These are phyloP conservation scores for Venturiaceae sp. DNA, from an alignment of 2,329 filamentous ascomycete genomes.

Conservation along the genomic window DNA sequence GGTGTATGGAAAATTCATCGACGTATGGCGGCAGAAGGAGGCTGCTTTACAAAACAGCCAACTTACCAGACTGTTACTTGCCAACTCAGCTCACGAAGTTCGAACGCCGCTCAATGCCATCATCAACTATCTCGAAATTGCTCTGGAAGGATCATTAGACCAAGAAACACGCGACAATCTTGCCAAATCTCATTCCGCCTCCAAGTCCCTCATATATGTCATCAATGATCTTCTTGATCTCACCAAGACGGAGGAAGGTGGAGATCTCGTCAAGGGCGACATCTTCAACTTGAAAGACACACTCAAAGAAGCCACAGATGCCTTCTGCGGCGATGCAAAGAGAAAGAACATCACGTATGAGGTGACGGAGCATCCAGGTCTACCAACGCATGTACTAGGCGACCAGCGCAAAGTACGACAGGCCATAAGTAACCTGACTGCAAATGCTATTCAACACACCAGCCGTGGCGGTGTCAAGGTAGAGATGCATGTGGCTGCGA, in stretches of 20 bases:
- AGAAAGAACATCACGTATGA: constrained; percentile 67
- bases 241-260: constrained; percentile 79
- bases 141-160: constrained; percentile 70
- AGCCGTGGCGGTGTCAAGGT: constrained; percentile 56
- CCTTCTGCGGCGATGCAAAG: constrained; percentile 63
- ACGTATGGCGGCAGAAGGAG: constrained; percentile 89
- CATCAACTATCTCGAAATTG: constrained; percentile 90
- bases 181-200: constrained; percentile 76
- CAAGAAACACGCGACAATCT: constrained; percentile 78
- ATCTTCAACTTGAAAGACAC: constrained; percentile 63
- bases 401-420: constrained; percentile 75
- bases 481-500: constrained; percentile 53
- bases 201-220: constrained; percentile 85
- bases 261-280: constrained; percentile 69
- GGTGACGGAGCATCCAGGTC: constrained; percentile 54
- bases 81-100: constrained; percentile 87
- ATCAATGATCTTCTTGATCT: constrained; percentile 87
- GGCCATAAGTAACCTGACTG: constrained; percentile 70
- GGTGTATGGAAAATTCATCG: constrained; percentile 83
- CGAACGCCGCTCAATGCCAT: constrained; percentile 86
- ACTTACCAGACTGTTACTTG: constrained; percentile 66
- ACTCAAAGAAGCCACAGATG: constrained; percentile 65
- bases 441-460: constrained; percentile 79
- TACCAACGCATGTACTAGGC: constrained; percentile 65
- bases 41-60: constrained; percentile 73